Conservation (phyloP, 495 filamentous ascomycete genomes). For the Xylaria bambusicola region DNA sequence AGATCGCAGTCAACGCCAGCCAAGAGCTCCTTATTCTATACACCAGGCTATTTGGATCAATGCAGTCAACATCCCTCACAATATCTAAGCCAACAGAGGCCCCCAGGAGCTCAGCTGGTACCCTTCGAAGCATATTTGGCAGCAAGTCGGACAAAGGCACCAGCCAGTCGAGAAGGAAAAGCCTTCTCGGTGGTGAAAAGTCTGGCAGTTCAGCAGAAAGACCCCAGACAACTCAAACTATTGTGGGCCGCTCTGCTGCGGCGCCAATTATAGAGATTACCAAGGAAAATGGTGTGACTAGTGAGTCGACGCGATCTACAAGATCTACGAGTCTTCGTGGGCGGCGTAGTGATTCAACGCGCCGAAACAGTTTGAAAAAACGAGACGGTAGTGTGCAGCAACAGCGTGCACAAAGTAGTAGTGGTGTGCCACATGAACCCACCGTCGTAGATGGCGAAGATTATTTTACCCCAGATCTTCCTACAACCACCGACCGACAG, state of each 20-base stretch:
- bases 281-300: conserved; percentile 36
- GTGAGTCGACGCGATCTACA: conserved; percentile 34
- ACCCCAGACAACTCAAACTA: conserved; percentile 48
- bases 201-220: conserved; percentile 36
- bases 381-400: conserved; percentile 45
- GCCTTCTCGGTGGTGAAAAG: conserved; percentile 30
- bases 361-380: conserved; percentile 48
- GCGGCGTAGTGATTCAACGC: conserved; percentile 44
- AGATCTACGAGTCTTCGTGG: conserved; percentile 37
- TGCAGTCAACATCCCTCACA: conserved; percentile 38
- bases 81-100: conserved; percentile 45
- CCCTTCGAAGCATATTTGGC: conserved; percentile 75
- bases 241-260: conserved; percentile 28
- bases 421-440: conserved; percentile 30
- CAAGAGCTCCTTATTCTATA: conserved; percentile 84
- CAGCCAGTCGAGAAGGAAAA: conserved; percentile 31
- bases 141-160: conserved; percentile 46
- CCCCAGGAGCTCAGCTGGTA: conserved; percentile 70
- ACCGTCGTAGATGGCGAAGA: conserved; percentile 41
- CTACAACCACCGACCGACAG: conserved; percentile 26
- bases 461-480: conserved; percentile 41
- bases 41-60: conserved; percentile 68
- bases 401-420: conserved; percentile 36
- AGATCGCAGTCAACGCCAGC: conserved; percentile 78
- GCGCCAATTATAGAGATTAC: conserved; percentile 43